phyloP scores from a whole-genome alignment of 2,329 filamentous ascomycete genomes.

The Cladophialophora carrionii region DNA sequence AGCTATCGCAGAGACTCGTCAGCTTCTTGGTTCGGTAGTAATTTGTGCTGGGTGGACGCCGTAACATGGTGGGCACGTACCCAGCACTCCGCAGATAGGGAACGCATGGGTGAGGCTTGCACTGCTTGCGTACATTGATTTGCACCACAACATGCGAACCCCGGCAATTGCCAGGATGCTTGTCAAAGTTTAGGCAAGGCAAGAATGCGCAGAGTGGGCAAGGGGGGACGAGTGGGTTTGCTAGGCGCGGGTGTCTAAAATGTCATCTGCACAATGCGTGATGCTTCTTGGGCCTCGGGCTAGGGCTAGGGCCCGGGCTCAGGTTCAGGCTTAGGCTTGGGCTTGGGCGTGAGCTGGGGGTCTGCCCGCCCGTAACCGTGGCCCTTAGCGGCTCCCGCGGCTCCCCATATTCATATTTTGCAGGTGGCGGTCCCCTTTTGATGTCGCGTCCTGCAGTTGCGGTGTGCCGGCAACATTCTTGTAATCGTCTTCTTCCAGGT shows the following conservation, averaged over 20 bases:
- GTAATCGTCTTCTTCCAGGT: neutral
- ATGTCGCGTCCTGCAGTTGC: neutral
- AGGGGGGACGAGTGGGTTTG: constrained; percentile 2
- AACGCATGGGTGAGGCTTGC: constrained; percentile 13
- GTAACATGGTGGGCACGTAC: neutral
- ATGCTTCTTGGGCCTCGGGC: neutral
- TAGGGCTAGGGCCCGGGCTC: neutral
- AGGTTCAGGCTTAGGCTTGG: neutral
- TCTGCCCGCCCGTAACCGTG: constrained; percentile 1
- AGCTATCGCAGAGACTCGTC: neutral
- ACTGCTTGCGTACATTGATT: neutral
- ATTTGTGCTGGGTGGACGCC: neutral
- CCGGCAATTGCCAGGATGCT: neutral
- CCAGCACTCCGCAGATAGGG: too few species aligned
- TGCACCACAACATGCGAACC: too few species aligned
- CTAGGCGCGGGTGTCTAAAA: constrained; percentile 10
- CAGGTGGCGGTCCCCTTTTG: constrained; percentile 13
- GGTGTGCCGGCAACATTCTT: constrained; percentile 10
- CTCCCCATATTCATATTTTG: constrained; percentile 12
- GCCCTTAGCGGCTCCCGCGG: constrained; percentile 14
- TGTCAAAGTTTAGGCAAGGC: neutral
- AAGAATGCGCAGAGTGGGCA: neutral
- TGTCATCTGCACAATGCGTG: constrained; percentile 14
- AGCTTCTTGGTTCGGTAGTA: neutral
- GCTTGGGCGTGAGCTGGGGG: neutral